phyloP scores from a whole-genome alignment of 2,329 filamentous ascomycete genomes.

The Elsinoe australis region DNA sequence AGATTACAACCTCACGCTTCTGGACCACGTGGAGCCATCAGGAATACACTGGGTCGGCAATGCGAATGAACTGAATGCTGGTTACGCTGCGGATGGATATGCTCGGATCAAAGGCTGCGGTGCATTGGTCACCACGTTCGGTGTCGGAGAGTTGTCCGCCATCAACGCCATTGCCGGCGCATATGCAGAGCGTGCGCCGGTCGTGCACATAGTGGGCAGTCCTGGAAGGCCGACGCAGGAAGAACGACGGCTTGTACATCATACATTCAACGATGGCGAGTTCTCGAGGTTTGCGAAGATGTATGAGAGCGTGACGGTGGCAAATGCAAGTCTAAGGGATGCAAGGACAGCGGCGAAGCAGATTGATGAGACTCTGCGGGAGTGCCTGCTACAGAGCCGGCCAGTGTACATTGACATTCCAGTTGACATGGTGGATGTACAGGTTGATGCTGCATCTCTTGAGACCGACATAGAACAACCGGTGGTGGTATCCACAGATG shows the following conservation, averaged over 20 bases:
- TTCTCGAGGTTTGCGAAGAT: constrained; percentile 26
- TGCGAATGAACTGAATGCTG: constrained; percentile 33
- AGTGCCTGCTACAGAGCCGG: constrained; percentile 22
- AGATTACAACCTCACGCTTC: constrained; percentile 32
- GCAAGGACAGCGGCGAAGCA: constrained; percentile 22
- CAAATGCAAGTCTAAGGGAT: constrained; percentile 23
- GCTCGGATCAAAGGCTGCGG: constrained; percentile 63
- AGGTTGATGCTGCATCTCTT: constrained; percentile 16
- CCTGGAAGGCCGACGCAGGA: constrained; percentile 30
- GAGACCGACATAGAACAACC: constrained; percentile 16
- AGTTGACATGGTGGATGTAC: constrained; percentile 22
- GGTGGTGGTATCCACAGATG: constrained; percentile 16
- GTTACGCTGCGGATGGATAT: constrained; percentile 72
- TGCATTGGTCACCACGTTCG: constrained; percentile 67
- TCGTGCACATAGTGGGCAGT: constrained; percentile 54
- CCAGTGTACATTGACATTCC: constrained; percentile 27
- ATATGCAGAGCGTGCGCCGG: constrained; percentile 63
- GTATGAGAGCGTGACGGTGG: constrained; percentile 25
- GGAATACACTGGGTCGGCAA: constrained; percentile 34
- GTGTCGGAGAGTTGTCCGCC: constrained; percentile 60
- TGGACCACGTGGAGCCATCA: constrained; percentile 32
- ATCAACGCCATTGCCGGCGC: constrained; percentile 68
- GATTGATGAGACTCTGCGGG: constrained; percentile 26
- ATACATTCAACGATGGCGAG: constrained; percentile 25
- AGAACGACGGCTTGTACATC: constrained; percentile 25